Conservation (phyloP, 768 basidiomycete species). For the Rhodotorula babjevae region DNA sequence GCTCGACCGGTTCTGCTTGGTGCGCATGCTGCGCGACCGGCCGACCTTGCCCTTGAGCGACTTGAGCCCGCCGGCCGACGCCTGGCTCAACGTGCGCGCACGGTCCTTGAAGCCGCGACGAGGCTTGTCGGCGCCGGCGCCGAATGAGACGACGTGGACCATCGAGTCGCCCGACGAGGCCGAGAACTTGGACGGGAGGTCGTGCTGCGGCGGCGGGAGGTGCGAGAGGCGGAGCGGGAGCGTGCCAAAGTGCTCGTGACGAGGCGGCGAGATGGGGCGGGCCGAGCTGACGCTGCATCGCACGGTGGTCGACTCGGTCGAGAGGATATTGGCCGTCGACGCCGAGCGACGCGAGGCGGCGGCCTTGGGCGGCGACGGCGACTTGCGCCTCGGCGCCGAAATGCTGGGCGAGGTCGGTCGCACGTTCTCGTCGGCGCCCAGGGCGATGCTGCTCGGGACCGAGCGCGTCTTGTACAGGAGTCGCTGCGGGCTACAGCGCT, state of each 20-base stretch:
- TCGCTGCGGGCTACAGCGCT: neutral
- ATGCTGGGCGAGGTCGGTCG: neutral
- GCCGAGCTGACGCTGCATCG: neutral
- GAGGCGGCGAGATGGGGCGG: neutral
- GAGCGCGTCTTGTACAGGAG: constrained; percentile 8
- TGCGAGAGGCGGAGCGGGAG: neutral
- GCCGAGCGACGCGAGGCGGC: neutral
- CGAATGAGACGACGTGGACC: constrained; percentile 1
- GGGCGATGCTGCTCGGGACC: neutral
- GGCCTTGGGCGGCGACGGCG: neutral
- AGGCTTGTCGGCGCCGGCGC: neutral
- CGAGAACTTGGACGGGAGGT: constrained; percentile 27
- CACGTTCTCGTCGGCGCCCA: neutral
- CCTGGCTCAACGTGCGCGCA: constrained; percentile 11
- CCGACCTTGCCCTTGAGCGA: neutral
- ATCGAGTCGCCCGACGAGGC: constrained; percentile 24
- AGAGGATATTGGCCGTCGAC: constrained; percentile 1
- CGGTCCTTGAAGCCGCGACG: neutral
- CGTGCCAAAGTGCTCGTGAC: neutral
- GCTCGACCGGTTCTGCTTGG: constrained; percentile 5
- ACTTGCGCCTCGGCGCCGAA: neutral
- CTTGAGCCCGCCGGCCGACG: constrained; percentile 8
- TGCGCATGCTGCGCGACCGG: constrained; percentile 7
- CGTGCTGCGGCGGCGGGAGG: constrained; percentile 5
- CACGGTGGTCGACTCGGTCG: neutral